Conservation (phyloP, 2,329 filamentous ascomycete genomes). For the Hypoxylon sp. region DNA sequence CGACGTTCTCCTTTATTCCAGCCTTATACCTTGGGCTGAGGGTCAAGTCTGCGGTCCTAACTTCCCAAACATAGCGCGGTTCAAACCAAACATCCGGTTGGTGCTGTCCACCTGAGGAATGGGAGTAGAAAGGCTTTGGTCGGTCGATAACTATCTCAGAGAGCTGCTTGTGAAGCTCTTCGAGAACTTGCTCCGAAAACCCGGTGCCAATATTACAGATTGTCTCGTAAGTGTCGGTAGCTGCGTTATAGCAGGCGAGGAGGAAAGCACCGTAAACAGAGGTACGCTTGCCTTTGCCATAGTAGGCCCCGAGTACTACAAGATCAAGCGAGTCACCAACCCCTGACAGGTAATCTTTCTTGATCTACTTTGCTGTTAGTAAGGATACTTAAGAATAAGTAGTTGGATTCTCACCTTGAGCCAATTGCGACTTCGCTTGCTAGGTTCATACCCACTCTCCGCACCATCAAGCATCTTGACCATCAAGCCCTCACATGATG, state of each 20-base stretch:
- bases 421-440: conserved; percentile 97
- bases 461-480: conserved; percentile 98
- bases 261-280: conserved; percentile 97
- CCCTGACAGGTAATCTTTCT: conserved; percentile 96
- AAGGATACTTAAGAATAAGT: conserved; percentile 1
- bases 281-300: conserved; percentile 94
- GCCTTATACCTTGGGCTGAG: conserved; percentile 94
- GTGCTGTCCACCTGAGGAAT: conserved; percentile 87
- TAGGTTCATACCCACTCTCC: conserved; percentile 96
- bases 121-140: conserved; percentile 94
- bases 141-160: conserved; percentile 85
- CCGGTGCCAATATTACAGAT: conserved; percentile 99
- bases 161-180: conserved; percentile 84
- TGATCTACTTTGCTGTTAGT: conserved; percentile 72
- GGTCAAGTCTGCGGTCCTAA: conserved; percentile 95
- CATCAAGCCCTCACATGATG: conserved; percentile 97
- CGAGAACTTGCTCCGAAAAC: conserved; percentile 94
- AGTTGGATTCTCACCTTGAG: conserved; percentile 77
- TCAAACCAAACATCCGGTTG: conserved; percentile 99
- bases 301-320: conserved; percentile 94
- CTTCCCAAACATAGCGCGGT: conserved; percentile 94
- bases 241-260: conserved; percentile 90
- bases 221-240: conserved; percentile 87
- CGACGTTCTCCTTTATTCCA: conserved; percentile 85
- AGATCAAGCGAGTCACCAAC: conserved; percentile 97